Base-by-base conservation (phyloP, 78 protist genomes). In the Chrysochromulina parva region DNA sequence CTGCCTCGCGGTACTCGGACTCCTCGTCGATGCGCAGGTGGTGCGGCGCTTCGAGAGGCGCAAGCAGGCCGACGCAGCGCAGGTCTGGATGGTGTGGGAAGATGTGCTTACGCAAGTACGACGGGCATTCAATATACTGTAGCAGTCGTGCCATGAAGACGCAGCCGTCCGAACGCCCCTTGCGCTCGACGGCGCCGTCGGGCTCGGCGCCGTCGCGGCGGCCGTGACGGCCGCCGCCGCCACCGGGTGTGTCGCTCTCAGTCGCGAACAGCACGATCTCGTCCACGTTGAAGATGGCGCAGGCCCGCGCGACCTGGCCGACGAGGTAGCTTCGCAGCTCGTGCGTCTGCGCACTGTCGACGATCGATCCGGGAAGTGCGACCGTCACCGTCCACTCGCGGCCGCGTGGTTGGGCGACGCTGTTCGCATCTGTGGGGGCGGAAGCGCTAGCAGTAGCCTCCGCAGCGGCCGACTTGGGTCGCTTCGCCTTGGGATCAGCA, bases 311-410 rank as follows among this genome's bases (percentile, higher is more conserved):
- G 16, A 95, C 85, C 82, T 93, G 94, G 14, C 94, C 95, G 66
- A 69, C 95, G 20, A 95, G 89, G 60, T 92, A 85, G 7, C 95
- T 81, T 6, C 90, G 71, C 22, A 95, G 90, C 89, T 92, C 95
- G 10, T 85, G 85, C 4, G 95, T 80, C 90, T 95, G 96, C 26
- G 96, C 96, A 52, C 89, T 93, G n/a, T 19, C 89, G 19, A 95
- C 47, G n/a, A 95, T 91, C n/a, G 95, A 93, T 48, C 95, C 96
- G 13, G 96, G 94, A 0, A 95, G 38, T 38, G 96, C 96, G 58
- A 94, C 76, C 19, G 93, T 20, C 65, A 94, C 92, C 17, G 95
- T 90, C 85, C 85, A 76, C 50, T 52, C 26, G 10, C 82, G 82
- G 55, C 82, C 82, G 38, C 38, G 38, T 38, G 38, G 38, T 38